These are phyloP conservation scores for Penicillium dipodomyicola DNA, from an alignment of 495 filamentous ascomycete species.

Conservation along the genomic window DNA sequence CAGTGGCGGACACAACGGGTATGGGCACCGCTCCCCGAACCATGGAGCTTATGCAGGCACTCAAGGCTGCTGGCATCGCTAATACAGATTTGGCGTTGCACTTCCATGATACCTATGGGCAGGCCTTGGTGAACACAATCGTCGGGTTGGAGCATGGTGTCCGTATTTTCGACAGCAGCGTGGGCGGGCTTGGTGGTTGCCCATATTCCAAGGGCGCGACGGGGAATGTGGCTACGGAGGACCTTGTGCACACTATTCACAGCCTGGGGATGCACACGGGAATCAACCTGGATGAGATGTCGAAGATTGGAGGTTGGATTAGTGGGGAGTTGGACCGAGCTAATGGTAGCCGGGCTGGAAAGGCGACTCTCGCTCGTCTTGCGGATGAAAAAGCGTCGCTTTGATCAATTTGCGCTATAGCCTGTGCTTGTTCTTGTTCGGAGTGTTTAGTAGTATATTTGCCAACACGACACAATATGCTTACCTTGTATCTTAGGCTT, in stretches of 20 bases:
- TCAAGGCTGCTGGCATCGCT: constrained; percentile 72
- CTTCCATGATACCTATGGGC: constrained; percentile 96
- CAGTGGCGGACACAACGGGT: constrained; percentile 91
- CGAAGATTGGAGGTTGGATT: constrained; percentile 87
- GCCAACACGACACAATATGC: background rate
- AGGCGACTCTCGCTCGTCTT: constrained; percentile 61
- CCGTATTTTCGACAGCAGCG: constrained; percentile 82
- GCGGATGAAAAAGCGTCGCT: constrained; percentile 28
- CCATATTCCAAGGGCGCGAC: constrained; percentile 92
- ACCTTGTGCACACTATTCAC: constrained; percentile 86
- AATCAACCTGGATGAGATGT: constrained; percentile 77
- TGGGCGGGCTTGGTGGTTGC: constrained; percentile 90
- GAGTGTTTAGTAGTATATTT: background rate
- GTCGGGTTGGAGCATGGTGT: constrained; percentile 87
- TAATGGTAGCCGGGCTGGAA: constrained; percentile 76
- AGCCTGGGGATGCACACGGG: constrained; percentile 85
- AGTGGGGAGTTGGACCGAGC: constrained; percentile 71
- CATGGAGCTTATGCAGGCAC: constrained; percentile 63
- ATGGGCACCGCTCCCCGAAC: constrained; percentile 91
- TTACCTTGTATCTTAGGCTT: background rate
- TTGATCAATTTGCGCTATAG: background rate
- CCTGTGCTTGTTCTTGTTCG: background rate
- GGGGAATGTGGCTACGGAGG: constrained; percentile 92
- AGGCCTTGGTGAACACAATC: constrained; percentile 86
- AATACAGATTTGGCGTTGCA: constrained; percentile 85